phyloP scores from a whole-genome alignment of 306 rosid species.

The Quercus agrifolia region DNA sequence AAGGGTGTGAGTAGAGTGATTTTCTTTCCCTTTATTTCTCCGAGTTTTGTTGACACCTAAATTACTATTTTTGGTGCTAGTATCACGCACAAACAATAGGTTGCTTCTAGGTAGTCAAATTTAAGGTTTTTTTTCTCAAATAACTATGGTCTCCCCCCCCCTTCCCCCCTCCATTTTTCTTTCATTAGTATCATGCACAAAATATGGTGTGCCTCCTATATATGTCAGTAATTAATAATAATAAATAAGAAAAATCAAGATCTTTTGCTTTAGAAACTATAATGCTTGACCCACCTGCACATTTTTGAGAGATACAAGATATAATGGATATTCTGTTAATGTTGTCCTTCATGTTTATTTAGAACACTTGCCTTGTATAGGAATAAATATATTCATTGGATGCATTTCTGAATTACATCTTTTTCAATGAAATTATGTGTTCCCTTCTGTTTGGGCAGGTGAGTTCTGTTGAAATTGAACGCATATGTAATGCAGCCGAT shows the following conservation, averaged over 20 bases:
- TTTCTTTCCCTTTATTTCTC: too few species aligned
- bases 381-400: not conserved
- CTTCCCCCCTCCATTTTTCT: too few species aligned
- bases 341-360: not conserved
- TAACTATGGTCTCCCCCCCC: too few species aligned
- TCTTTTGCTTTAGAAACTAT: not conserved
- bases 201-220: too few species aligned
- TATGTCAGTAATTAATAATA: too few species aligned
- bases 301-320: not conserved
- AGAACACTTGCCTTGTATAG: not conserved
- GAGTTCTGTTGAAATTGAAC: constrained; percentile 94
- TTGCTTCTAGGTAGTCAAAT: too few species aligned
- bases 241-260: too few species aligned
- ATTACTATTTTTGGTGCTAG: too few species aligned
- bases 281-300: not conserved
- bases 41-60: too few species aligned
- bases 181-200: too few species aligned
- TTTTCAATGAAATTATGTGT: not conserved
- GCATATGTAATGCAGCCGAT: constrained; percentile 77
- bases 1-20: not conserved
- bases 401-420: not conserved
- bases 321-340: not conserved
- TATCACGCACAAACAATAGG: too few species aligned
- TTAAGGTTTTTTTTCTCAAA: too few species aligned
- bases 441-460: constrained; percentile 51